These are phyloP conservation scores for Colletotrichum plurivorum DNA, from an alignment of 2,329 filamentous ascomycete genomes.

Conservation along the genomic window DNA sequence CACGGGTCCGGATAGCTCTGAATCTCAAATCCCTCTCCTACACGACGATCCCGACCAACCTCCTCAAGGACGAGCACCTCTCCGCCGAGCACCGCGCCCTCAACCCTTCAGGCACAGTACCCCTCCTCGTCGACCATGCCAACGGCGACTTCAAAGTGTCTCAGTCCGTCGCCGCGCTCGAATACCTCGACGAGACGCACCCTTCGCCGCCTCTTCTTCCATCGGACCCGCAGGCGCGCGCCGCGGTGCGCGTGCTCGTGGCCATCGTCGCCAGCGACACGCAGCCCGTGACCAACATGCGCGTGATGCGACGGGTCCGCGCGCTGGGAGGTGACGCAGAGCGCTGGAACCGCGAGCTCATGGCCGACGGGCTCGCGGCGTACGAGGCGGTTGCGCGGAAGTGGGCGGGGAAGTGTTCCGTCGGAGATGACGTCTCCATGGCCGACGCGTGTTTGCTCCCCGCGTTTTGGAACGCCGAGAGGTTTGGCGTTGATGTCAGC, in stretches of 20 bases:
- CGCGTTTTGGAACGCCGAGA: conserved; percentile 69
- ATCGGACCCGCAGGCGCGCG: conserved; percentile 57
- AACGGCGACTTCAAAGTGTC: conserved; percentile 58
- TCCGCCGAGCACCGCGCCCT: conserved; percentile 58
- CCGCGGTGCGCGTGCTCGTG: conserved; percentile 66
- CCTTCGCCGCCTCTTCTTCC: conserved; percentile 63
- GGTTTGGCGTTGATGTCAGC: conserved; percentile 66
- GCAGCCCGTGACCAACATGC: conserved; percentile 73
- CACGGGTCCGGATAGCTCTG: conserved; percentile 72
- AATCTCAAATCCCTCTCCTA: conserved; percentile 67
- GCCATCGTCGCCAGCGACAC: conserved; percentile 69
- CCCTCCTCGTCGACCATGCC: conserved; percentile 62
- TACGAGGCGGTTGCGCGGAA: conserved; percentile 63
- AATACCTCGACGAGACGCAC: conserved; percentile 72
- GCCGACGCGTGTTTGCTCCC: conserved; percentile 73
- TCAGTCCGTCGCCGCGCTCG: conserved; percentile 72
- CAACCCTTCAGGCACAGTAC: conserved; percentile 70
- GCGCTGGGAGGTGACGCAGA: conserved; percentile 58
- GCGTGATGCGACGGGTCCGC: conserved; percentile 64
- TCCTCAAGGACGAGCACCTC: conserved; percentile 67
- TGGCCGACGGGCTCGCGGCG: conserved; percentile 66
- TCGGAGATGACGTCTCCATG: conserved; percentile 68
- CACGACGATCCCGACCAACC: conserved; percentile 63
- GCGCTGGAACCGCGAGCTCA: conserved; percentile 66
- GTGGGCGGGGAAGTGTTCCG: conserved; percentile 65